A percentile compares a stretch with the other conserved stretches of the same genome.
Evolutionary conservation across 2,329 filamentous ascomycete genomes (phyloP).

Genomic region (Fusarium albidum): DNA sequence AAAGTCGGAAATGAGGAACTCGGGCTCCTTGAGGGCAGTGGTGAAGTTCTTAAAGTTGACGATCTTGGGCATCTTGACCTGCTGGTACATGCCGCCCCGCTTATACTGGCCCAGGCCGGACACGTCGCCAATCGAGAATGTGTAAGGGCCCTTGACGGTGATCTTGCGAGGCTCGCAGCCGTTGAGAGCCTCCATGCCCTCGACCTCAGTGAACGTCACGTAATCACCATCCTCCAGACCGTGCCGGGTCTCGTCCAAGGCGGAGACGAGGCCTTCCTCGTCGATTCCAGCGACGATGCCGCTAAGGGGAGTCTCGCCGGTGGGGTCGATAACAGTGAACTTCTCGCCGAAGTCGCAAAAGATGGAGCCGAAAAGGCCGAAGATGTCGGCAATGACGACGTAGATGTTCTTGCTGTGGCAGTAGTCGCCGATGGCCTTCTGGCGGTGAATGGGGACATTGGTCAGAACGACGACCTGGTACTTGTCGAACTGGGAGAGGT

Average conservation of each 20-base stretch:
- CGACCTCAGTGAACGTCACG: constrained; percentile 91
- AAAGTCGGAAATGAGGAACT: constrained; percentile 91
- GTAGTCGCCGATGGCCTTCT: constrained; percentile 87
- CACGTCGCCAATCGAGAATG: constrained; percentile 95
- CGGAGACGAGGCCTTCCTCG: constrained; percentile 89
- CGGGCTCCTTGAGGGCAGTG: constrained; percentile 82
- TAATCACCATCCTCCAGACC: constrained; percentile 96
- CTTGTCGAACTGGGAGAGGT: constrained; percentile 84
- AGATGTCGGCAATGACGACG: constrained; percentile 86
- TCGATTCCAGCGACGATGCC: constrained; percentile 93
- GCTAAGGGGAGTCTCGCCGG: constrained; percentile 84
- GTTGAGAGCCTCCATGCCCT: constrained; percentile 92
- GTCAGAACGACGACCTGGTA: constrained; percentile 95
- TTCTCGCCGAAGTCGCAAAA: constrained; percentile 98
- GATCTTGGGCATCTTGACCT: constrained; percentile 98
- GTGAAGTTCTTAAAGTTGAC: constrained; percentile 87
- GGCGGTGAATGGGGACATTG: constrained; percentile 79
- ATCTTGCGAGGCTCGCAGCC: constrained; percentile 85
- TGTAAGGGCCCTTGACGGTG: constrained; percentile 94
- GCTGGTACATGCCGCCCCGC: constrained; percentile 87
- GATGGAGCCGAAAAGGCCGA: constrained; percentile 91
- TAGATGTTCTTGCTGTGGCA: constrained; percentile 95
- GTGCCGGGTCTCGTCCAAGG: constrained; percentile 92
- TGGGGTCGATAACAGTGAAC: constrained; percentile 89
- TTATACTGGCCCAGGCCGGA: constrained; percentile 86